Percentiles rank a stretch among this genome's conserved stretches.
Evolutionary conservation across 2,329 filamentous ascomycete genomes (phyloP).

Genomic region (Aspergillus terreus): DNA sequence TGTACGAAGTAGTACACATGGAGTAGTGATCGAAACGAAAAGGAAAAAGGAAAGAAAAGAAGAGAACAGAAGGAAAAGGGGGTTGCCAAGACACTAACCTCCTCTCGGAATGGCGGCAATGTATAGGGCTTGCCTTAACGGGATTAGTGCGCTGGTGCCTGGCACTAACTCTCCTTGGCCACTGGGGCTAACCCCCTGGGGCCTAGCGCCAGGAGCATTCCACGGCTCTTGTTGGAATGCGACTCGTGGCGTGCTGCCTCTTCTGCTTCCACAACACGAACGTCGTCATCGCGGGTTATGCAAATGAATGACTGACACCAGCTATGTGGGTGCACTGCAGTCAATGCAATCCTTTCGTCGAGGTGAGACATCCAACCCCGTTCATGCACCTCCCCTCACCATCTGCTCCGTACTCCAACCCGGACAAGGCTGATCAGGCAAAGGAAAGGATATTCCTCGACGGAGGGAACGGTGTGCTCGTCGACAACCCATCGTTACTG

Average conservation of each 20-base stretch:
- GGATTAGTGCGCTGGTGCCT: background rate
- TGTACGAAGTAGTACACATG: background rate
- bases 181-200: background rate
- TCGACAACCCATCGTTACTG: slow-evolving; percentile 13
- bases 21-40: too few relatives aligned
- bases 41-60: background rate
- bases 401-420: too few relatives aligned
- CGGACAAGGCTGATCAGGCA: background rate
- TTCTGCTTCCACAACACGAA: background rate
- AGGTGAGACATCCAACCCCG: too few relatives aligned
- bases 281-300: background rate
- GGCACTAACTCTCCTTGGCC: background rate
- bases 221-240: background rate
- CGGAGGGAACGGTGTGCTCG: background rate
- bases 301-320: too few relatives aligned
- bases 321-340: too few relatives aligned
- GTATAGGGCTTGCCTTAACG: background rate
- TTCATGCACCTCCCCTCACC: too few relatives aligned
- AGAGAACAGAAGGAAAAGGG: background rate
- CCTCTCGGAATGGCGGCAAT: background rate
- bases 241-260: background rate
- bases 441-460: background rate
- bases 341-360: too few relatives aligned
- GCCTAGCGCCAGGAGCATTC: background rate
- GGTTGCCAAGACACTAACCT: background rate